Base-by-base conservation (phyloP, 352 stramenopile species). In the Hyaloperonospora arabidopsidis region DNA sequence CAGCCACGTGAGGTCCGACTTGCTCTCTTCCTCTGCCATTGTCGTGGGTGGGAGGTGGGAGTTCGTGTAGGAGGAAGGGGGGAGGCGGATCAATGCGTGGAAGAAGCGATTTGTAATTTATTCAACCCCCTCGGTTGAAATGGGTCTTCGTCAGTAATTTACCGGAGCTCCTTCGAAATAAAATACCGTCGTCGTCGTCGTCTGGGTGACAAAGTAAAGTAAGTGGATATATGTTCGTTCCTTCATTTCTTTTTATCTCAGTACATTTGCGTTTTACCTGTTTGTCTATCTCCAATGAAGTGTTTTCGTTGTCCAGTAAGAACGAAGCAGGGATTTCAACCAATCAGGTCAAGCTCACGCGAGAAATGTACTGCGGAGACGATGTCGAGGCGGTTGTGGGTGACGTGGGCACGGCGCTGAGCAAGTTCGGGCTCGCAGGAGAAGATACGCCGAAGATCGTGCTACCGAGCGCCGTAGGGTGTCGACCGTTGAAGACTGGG, bases 361-460 rank as follows among this genome's bases (percentile, higher is more conserved):
- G 25, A 32, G 4, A 32, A 15, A 98, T 98, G 93, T 98, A 97
- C 72, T 98, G 93, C 67, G 94, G 93, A 41, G 94, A 98, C 61
- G 94, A 98, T 78, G 96, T 97, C 45, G 93, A 96, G 57, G 93
- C 94, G 2, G 90, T 97, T 52, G 91, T 98, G 55, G 94, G 94
- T 44, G 93, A 98, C 52, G 83, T 98, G 14, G 93, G 91, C 55
- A 89, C 84, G 43, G 78, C 86, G 49, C 76, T 79, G 36, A 90
- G 85, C 67, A 97, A 96, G 56, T 98, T 98, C 70, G 94, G 94
- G 19, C 93, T 97, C 56, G 92, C 93, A 12, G 94, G 94, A 6
- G 93, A 98, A 54, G 94, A 97, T 71, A 94, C 86, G 52, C 94
- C 94, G 19, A 92, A 95, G 57, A 60, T 95, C 44, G 86, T 96